A percentile compares a stretch with the other conserved stretches of the same genome.
Evolutionary conservation across 805 yeast species (phyloP).

Genomic region (Pichia exigua): DNA sequence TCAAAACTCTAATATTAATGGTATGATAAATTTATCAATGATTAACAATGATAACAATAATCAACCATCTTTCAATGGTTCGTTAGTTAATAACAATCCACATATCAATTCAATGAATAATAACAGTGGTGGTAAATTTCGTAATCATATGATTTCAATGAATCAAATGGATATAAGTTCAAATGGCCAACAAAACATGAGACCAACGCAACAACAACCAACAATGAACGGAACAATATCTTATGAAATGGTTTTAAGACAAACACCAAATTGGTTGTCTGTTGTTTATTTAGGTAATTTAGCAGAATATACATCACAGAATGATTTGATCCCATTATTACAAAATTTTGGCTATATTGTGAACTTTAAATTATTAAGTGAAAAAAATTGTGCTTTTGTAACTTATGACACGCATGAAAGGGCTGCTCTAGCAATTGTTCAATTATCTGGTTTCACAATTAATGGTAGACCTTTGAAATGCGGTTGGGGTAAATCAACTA

Average conservation of each 20-base stretch:
- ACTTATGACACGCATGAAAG: slow-evolving; percentile 80
- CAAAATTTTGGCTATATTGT: slow-evolving; percentile 78
- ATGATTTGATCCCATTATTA: slow-evolving; percentile 63
- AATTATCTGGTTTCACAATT: slow-evolving; percentile 59
- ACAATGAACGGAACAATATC: slow-evolving; percentile 24
- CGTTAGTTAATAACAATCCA: background rate
- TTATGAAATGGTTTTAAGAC: slow-evolving; percentile 65
- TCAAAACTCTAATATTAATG: background rate
- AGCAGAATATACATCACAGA: slow-evolving; percentile 67
- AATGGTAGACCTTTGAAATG: slow-evolving; percentile 74
- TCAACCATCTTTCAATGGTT: background rate
- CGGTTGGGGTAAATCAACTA: slow-evolving; percentile 68
- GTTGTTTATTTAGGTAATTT: slow-evolving; percentile 85
- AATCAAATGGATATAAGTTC: slow-evolving; percentile 1
- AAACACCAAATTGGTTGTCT: slow-evolving; percentile 75
- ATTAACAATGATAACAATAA: background rate
- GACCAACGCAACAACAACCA: slow-evolving; percentile 1
- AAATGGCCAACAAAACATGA: slow-evolving; percentile 2
- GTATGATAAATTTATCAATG: background rate
- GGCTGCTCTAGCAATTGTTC: slow-evolving; percentile 83
- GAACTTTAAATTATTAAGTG: slow-evolving; percentile 73
- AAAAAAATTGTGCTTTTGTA: slow-evolving; percentile 82
- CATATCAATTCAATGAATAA: slow-evolving; percentile 1
- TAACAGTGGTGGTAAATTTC: slow-evolving; percentile 1
- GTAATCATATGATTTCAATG: slow-evolving; percentile 3